These are phyloP conservation scores for Lithohypha guttulata DNA, from an alignment of 2,329 filamentous ascomycete genomes.

Conservation along the genomic window DNA sequence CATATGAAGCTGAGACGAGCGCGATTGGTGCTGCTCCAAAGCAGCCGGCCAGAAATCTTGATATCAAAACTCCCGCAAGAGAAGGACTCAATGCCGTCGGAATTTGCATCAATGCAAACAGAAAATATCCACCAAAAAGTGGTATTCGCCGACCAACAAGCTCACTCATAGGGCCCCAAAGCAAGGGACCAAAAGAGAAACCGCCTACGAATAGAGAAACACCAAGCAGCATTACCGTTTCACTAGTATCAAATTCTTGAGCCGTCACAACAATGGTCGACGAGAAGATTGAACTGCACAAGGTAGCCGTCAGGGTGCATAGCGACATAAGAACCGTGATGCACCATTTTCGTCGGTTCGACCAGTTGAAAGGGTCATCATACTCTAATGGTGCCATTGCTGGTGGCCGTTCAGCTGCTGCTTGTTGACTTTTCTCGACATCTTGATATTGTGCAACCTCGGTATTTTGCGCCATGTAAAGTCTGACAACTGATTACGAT, in stretches of 20 bases:
- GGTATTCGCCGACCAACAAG: slow-evolving; percentile 41
- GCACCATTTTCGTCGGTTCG: slow-evolving; percentile 30
- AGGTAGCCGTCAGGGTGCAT: slow-evolving; percentile 39
- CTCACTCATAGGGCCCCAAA: slow-evolving; percentile 38
- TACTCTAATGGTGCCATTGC: neutral
- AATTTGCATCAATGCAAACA: slow-evolving; percentile 46
- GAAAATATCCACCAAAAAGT: slow-evolving; percentile 38
- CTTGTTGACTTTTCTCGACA: slow-evolving; percentile 32
- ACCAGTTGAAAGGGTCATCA: slow-evolving; percentile 20
- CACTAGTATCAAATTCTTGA: slow-evolving; percentile 35
- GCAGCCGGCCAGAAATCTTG: slow-evolving; percentile 45
- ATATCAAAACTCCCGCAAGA: slow-evolving; percentile 43
- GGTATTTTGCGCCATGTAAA: neutral
- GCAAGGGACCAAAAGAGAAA: slow-evolving; percentile 30
- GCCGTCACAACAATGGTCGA: slow-evolving; percentile 33
- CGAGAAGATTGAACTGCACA: slow-evolving; percentile 36
- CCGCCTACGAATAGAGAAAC: slow-evolving; percentile 41
- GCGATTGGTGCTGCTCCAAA: slow-evolving; percentile 42
- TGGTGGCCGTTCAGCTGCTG: neutral
- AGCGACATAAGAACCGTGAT: slow-evolving; percentile 32
- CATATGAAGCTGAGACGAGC: slow-evolving; percentile 40
- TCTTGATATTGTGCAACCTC: neutral
- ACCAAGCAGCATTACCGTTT: slow-evolving; percentile 40
- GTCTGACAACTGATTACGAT: too few relatives aligned
- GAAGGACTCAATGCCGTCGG: slow-evolving; percentile 45